Evolutionary conservation across 2,329 filamentous ascomycete genomes (phyloP).

Genomic region (Aspergillus ochraceus): DNA sequence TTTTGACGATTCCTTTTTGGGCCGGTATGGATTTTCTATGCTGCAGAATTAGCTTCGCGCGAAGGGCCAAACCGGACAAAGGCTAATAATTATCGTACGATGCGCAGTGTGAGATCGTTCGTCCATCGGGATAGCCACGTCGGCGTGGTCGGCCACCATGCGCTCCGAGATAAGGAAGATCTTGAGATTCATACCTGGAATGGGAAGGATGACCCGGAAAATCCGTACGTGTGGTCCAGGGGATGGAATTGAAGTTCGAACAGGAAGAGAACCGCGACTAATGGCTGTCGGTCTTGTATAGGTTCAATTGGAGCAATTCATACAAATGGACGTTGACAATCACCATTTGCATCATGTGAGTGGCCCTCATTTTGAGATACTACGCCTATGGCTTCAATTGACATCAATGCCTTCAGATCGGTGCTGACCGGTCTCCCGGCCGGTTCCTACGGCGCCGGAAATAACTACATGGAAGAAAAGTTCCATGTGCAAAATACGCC

Average conservation of each 20-base stretch:
- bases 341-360: slow-evolving; percentile 44
- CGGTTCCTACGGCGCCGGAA: slow-evolving; percentile 41
- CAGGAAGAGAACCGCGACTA: too few species aligned
- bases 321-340: slow-evolving; percentile 47
- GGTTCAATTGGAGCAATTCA: slow-evolving; percentile 43
- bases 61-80: background rate
- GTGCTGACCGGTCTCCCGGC: slow-evolving; percentile 44
- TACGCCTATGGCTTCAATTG: background rate
- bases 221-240: slow-evolving; percentile 23
- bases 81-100: background rate
- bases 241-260: background rate
- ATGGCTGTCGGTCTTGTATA: slow-evolving; percentile 6
- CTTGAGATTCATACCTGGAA: slow-evolving; percentile 33
- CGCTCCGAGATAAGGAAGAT: slow-evolving; percentile 21
- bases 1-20: slow-evolving; percentile 25
- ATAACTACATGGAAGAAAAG: slow-evolving; percentile 28
- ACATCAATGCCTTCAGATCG: slow-evolving; percentile 24
- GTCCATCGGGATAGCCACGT: slow-evolving; percentile 26
- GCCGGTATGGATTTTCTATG: slow-evolving; percentile 12
- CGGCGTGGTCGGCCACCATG: slow-evolving; percentile 23
- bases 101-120: slow-evolving; percentile 22
- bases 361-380: background rate
- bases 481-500: slow-evolving; percentile 37
- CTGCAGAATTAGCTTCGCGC: background rate
- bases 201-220: slow-evolving; percentile 30